These are phyloP conservation scores for Striga asiatica DNA, from an alignment of 257 asterid genomes.

Conservation along the genomic window DNA sequence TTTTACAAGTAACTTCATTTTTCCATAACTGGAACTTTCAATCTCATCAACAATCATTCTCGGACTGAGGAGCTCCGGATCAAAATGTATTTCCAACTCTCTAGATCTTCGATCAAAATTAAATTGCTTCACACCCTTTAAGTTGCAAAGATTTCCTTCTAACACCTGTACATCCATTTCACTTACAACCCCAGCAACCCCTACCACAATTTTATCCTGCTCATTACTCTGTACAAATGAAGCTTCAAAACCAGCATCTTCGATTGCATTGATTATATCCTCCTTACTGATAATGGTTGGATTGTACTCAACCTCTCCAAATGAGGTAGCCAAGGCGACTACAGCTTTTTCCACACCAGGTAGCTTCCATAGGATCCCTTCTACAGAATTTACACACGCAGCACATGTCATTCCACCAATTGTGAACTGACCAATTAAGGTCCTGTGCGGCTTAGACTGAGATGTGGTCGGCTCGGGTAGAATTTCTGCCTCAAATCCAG, in stretches of 20 bases:
- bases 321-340: conserved; percentile 86
- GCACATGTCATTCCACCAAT: conserved; percentile 99
- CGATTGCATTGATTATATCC: conserved; percentile 67
- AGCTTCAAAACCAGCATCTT: conserved; percentile 98
- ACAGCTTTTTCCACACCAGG: conserved; percentile 84
- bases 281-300: conserved; percentile 56
- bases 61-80: conserved; percentile 84
- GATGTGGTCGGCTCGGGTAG: conserved; percentile 52
- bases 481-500: conserved; percentile 94
- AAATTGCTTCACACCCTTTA: conserved; percentile 75
- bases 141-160: conserved; percentile 52
- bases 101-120: conserved; percentile 35
- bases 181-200: conserved; percentile 53
- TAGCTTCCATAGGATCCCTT: conserved; percentile 62
- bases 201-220: conserved; percentile 69
- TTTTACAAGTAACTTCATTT: conserved; percentile 56
- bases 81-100: conserved; percentile 71
- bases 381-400: conserved; percentile 95
- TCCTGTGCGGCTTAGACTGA: conserved; percentile 31
- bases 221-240: conserved; percentile 89
- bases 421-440: conserved; percentile 73
- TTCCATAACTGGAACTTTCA: conserved; percentile 57
- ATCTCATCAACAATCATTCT: conserved; percentile 73
- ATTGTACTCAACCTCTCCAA: conserved; percentile 94
- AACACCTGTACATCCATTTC: conserved; percentile 60